Evolutionary conservation across 495 filamentous ascomycete genomes (phyloP).

Genomic region (Baudoinia panamericana): DNA sequence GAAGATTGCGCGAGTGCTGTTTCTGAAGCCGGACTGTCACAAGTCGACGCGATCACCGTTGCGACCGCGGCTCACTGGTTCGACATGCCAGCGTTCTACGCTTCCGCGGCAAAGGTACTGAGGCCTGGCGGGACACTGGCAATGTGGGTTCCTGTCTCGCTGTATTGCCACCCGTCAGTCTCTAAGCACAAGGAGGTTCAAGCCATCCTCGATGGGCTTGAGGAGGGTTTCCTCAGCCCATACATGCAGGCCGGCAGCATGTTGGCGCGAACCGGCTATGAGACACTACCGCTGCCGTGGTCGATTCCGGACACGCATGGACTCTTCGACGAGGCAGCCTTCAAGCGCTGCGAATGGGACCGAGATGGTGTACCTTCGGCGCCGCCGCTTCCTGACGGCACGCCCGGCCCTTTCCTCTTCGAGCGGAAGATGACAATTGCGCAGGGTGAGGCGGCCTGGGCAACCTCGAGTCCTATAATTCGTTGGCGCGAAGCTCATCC

Average conservation of each 20-base stretch:
- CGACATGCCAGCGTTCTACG: conserved; percentile 48
- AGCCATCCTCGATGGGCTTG: conserved; percentile 1
- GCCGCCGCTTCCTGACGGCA: conserved; percentile 6
- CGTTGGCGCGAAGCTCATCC: conserved; percentile 40
- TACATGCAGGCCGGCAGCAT: conserved; percentile 5
- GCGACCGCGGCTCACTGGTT: conserved; percentile 43
- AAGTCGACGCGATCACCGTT: conserved; percentile 10
- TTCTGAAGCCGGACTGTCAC: not conserved
- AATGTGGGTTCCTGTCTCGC: conserved; percentile 31
- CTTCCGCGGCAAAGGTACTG: conserved; percentile 40
- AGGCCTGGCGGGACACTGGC: conserved; percentile 45
- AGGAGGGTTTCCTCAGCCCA: conserved; percentile 1
- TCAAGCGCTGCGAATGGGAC: conserved; percentile 35
- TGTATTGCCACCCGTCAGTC: conserved; percentile 11
- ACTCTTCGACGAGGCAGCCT: conserved; percentile 33
- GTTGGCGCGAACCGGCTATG: conserved; percentile 3
- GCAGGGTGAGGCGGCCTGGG: conserved; percentile 27
- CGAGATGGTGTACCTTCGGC: conserved; percentile 20
- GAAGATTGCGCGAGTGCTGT: conserved; percentile 3
- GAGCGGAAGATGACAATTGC: conserved; percentile 20
- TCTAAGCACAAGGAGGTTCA: conserved; percentile 6
- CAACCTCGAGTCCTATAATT: conserved; percentile 34
- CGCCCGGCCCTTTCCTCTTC: conserved; percentile 6
- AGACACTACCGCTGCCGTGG: conserved; percentile 10
- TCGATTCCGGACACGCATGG: conserved; percentile 14